Evolutionary conservation across 148 eudicot genomes (phyloP).

Genomic region (Cornus florida): DNA sequence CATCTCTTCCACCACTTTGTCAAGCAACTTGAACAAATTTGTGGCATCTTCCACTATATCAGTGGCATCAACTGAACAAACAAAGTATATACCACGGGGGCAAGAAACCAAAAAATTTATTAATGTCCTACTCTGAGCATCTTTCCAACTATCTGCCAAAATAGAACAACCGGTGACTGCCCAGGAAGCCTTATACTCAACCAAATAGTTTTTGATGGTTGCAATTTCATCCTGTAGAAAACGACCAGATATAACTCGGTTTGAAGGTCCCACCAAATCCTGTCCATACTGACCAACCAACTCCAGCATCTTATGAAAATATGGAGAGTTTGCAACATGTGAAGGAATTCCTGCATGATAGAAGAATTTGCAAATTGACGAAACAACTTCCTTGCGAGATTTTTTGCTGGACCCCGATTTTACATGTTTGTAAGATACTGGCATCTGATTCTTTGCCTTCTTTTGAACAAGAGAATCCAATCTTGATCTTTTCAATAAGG

Average conservation of each 20-base stretch:
- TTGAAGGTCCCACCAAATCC: constrained; percentile 68
- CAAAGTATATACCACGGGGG: constrained; percentile 89
- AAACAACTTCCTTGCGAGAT: constrained; percentile 68
- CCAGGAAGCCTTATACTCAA: constrained; percentile 86
- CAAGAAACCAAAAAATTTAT: constrained; percentile 83
- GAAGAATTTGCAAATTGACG: constrained; percentile 88
- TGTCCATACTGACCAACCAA: constrained; percentile 85
- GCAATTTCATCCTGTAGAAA: constrained; percentile 73
- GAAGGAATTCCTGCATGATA: constrained; percentile 83
- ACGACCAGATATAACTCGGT: constrained; percentile 63
- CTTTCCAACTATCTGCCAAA: constrained; percentile 92
- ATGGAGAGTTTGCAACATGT: constrained; percentile 68
- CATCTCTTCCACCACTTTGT: constrained; percentile 82
- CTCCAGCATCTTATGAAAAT: constrained; percentile 87
- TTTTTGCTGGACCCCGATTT: constrained; percentile 41
- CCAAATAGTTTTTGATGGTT: constrained; percentile 59
- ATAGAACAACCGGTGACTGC: constrained; percentile 89
- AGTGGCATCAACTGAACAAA: constrained; percentile 76
- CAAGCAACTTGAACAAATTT: constrained; percentile 67
- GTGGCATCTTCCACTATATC: constrained; percentile 62
- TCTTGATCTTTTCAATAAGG: constrained; percentile 50
- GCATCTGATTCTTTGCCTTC: constrained; percentile 47
- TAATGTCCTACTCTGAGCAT: constrained; percentile 58
- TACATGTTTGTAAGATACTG: constrained; percentile 39
- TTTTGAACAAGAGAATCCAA: constrained; percentile 39